These are phyloP conservation scores for Aureobasidium sp. DNA, from an alignment of 2,329 filamentous ascomycete genomes.

Conservation along the genomic window DNA sequence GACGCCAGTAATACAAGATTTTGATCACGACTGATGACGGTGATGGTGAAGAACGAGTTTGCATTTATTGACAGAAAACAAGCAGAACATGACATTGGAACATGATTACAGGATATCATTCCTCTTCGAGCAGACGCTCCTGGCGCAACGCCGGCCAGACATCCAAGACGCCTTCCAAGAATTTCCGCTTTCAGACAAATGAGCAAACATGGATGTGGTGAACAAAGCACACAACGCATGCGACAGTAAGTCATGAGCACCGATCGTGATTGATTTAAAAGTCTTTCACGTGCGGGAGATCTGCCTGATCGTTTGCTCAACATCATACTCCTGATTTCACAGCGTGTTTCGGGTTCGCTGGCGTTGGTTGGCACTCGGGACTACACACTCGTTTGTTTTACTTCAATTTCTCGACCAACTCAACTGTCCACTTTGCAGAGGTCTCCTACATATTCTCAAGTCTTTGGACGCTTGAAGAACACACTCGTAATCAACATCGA, in stretches of 20 bases:
- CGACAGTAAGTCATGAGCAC: slow-evolving; percentile 8
- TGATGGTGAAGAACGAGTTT: not conserved
- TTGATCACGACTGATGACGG: not conserved
- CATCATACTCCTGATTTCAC: not conserved
- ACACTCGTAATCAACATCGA: not conserved
- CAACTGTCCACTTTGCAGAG: not conserved
- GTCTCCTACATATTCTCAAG: not conserved
- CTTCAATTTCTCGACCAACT: not conserved
- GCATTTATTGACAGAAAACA: not conserved
- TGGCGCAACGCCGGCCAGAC: not conserved
- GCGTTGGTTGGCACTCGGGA: not conserved
- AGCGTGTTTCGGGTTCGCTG: not conserved
- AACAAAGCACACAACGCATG: slow-evolving; percentile 12
- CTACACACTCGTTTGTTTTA: slow-evolving; percentile 5
- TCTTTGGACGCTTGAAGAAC: not conserved
- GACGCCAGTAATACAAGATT: slow-evolving; percentile 6
- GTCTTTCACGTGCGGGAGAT: not conserved
- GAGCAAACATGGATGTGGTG: not conserved
- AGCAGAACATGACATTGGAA: not conserved
- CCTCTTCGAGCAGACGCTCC: not conserved
- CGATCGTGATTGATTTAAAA: not conserved
- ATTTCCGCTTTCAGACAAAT: slow-evolving; percentile 7
- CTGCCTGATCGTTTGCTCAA: slow-evolving; percentile 4
- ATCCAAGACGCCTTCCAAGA: not conserved
- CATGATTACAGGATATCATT: not conserved